Evolutionary conservation across 805 yeast genomes (phyloP).

Genomic region (Ogataea philodendri): DNA sequence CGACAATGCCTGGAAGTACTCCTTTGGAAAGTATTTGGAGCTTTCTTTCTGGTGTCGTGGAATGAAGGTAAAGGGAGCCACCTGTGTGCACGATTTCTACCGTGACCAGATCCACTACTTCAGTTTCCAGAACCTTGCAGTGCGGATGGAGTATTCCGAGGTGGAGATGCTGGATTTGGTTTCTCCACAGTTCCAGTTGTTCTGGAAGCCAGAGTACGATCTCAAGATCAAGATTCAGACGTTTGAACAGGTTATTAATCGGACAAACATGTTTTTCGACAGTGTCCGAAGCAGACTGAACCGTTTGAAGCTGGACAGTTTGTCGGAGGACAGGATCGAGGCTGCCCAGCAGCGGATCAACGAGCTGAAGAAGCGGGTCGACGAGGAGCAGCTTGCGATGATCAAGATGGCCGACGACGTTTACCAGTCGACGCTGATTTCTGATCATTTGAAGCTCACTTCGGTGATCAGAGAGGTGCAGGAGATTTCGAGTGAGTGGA

Average conservation of each 20-base stretch:
- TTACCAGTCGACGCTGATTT: conserved; percentile 54
- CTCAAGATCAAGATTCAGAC: conserved; percentile 66
- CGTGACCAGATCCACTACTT: conserved; percentile 82
- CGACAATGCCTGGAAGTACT: conserved; percentile 83
- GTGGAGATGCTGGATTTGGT: conserved; percentile 77
- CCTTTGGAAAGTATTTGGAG: conserved; percentile 92
- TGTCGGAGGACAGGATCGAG: conserved; percentile 66
- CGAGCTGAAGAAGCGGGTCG: conserved; percentile 53
- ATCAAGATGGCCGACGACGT: conserved; percentile 46
- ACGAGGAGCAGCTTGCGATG: conserved; percentile 49
- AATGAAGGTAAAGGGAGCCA: conserved; percentile 52
- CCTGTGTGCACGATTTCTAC: conserved; percentile 78
- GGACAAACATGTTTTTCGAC: conserved; percentile 61
- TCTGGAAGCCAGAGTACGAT: conserved; percentile 71
- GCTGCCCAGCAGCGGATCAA: conserved; percentile 62
- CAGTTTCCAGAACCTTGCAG: conserved; percentile 73
- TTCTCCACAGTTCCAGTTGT: conserved; percentile 68
- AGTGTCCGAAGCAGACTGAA: conserved; percentile 68
- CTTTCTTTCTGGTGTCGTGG: conserved; percentile 73
- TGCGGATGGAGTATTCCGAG: conserved; percentile 71
- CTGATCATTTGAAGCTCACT: conserved; percentile 71
- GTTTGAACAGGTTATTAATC: conserved; percentile 50
- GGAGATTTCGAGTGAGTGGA: conserved; percentile 85
- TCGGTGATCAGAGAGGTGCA: conserved; percentile 68
- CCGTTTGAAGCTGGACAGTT: conserved; percentile 75